Conservation (phyloP, 768 basidiomycete species). For the Lactifluus pinguis region DNA sequence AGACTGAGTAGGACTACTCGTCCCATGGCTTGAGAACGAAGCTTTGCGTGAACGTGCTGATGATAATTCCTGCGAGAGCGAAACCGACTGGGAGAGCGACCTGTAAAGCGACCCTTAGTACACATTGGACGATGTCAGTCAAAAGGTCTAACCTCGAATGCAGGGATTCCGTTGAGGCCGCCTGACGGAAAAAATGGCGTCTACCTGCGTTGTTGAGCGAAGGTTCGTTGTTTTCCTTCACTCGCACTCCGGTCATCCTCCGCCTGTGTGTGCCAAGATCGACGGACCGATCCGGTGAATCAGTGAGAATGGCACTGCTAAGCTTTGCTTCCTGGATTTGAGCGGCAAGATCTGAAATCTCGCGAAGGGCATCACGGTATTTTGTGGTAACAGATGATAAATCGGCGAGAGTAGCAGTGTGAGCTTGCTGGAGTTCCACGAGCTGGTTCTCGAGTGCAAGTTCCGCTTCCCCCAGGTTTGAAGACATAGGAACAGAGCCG, state of each 20-base stretch:
- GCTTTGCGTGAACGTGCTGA: slow-evolving; percentile 80
- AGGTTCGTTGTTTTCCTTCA: slow-evolving; percentile 41
- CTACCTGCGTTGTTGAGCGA: slow-evolving; percentile 44
- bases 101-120: slow-evolving; percentile 30
- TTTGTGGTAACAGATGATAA: slow-evolving; percentile 63
- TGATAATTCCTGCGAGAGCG: slow-evolving; percentile 94
- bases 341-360: slow-evolving; percentile 88
- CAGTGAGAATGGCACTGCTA: slow-evolving; percentile 37
- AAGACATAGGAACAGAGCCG: slow-evolving; percentile 25
- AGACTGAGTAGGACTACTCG: slow-evolving; percentile 56
- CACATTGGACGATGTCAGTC: slow-evolving; percentile 12
- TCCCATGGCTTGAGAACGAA: slow-evolving; percentile 69
- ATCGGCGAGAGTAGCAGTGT: slow-evolving; percentile 71
- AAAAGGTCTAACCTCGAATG: slow-evolving; percentile 58
- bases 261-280: slow-evolving; percentile 44
- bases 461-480: slow-evolving; percentile 29
- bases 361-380: slow-evolving; percentile 81
- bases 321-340: slow-evolving; percentile 85
- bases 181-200: slow-evolving; percentile 81
- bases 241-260: slow-evolving; percentile 42
- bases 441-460: slow-evolving; percentile 51
- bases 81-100: slow-evolving; percentile 89
- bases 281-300: slow-evolving; percentile 35
- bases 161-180: slow-evolving; percentile 80
- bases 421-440: slow-evolving; percentile 67